Percentiles rank a stretch among this genome's conserved stretches.
Conservation (phyloP, 1,139 yeast genomes). For the Kodamaea suecica region DNA sequence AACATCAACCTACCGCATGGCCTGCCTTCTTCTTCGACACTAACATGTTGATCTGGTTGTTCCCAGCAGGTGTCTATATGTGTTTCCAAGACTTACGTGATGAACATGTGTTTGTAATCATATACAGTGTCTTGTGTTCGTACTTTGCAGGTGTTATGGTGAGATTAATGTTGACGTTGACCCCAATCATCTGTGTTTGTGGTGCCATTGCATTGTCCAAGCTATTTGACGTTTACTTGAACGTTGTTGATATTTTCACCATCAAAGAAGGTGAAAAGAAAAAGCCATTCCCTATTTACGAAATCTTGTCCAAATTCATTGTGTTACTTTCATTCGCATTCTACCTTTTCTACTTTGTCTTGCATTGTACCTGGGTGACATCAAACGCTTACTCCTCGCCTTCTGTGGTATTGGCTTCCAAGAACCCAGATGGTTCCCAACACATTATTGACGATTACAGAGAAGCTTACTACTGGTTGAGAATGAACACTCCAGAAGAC, state of each 20-base stretch:
- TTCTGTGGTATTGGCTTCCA: conserved; percentile 89
- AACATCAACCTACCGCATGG: conserved; percentile 99
- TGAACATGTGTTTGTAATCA: conserved; percentile 90
- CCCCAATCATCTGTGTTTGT: conserved; percentile 92
- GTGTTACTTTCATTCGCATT: conserved; percentile 71
- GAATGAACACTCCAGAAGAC: conserved; percentile 97
- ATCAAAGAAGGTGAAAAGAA: conserved; percentile 11
- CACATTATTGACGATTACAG: conserved; percentile 92
- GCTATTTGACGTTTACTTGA: conserved; percentile 78
- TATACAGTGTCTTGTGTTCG: conserved; percentile 86
- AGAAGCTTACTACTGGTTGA: conserved; percentile 98
- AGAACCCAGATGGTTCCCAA: conserved; percentile 80
- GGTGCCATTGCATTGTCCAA: conserved; percentile 84
- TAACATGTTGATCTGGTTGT: conserved; percentile 89
- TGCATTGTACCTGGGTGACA: conserved; percentile 97
- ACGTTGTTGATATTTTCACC: conserved; percentile 50
- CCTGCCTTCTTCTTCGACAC: conserved; percentile 96
- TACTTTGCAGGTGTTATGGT: conserved; percentile 99
- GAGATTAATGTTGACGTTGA: conserved; percentile 92
- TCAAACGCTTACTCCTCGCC: conserved; percentile 96
- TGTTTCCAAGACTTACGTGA: conserved; percentile 86
- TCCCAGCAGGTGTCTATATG: conserved; percentile 95
- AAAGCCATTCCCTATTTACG: conserved; percentile 29
- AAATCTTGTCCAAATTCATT: conserved; percentile 51
- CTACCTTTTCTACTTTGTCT: conserved; percentile 79